Evolutionary conservation across 495 filamentous ascomycete genomes (phyloP).

Genomic region (Glutinoglossum americanum): DNA sequence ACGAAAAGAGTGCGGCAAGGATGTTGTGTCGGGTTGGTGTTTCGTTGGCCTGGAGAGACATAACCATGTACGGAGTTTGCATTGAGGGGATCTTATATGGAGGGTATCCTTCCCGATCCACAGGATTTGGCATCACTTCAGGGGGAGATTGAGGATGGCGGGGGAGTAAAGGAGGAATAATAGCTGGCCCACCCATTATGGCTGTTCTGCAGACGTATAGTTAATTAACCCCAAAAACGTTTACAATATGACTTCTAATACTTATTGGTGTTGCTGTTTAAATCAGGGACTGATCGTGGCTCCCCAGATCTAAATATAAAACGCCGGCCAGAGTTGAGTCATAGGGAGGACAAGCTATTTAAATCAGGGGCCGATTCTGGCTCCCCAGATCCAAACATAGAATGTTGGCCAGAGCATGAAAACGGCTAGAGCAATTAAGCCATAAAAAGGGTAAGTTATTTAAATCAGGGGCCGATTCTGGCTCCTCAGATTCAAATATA

Average conservation of each 20-base stretch:
- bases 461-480: background rate
- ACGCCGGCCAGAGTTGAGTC: too few species aligned
- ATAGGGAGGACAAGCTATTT: too few species aligned
- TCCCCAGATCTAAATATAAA: too few species aligned
- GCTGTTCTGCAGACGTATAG: background rate
- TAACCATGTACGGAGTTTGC: constrained; percentile 19
- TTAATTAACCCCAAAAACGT: background rate
- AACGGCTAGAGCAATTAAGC: background rate
- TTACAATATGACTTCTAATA: background rate
- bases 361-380: background rate
- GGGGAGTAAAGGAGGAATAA: background rate
- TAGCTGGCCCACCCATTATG: background rate
- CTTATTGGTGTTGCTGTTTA: background rate
- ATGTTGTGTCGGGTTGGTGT: constrained; percentile 13
- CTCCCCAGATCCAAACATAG: background rate
- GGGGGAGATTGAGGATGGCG: background rate
- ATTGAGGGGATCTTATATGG: background rate
- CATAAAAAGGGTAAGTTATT: too few species aligned
- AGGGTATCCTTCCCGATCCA: background rate
- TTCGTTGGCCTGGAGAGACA: constrained; percentile 19
- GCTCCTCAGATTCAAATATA: background rate
- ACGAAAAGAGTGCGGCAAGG: constrained; percentile 14
- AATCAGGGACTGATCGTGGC: too few species aligned
- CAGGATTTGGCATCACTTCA: background rate
- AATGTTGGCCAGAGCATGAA: background rate